Base-by-base conservation (phyloP, 164 flowering plant genomes). In the Aristolochia contorta region DNA sequence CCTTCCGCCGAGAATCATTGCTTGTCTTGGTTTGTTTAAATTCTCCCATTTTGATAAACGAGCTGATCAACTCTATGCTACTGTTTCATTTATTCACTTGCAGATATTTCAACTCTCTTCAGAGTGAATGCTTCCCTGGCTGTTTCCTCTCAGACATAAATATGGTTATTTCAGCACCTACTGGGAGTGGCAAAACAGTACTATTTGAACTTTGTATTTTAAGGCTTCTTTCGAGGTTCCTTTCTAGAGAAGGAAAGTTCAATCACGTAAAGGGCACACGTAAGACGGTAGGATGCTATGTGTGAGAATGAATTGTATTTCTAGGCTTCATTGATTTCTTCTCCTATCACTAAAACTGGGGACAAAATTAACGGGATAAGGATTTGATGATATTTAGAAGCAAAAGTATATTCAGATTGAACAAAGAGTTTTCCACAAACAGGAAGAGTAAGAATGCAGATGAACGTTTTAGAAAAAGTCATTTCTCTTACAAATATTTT, bases 141-240 rank as follows among this genome's bases (percentile, higher is more conserved):
- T 91, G 99, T 78, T 94, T 78, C 68, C 76, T 64, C 63, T 91
- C 93, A 23, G 90, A 91, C 67, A 59, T 71, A 50, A 90, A 94
- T 78, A 88, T 91, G 96, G 96, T 91, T 50, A 75, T 94, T 57
- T 94, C 97, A 46, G 99, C 99, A 57, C 99, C 97, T 49, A 94
- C 99, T 69, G 97, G 97, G 62, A 94, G 99, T 74, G 99, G 99
- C 43, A 94, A 94, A 76, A 94, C 97, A 30, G 97, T 85, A 62
- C 82, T 94, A 33, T 94, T 94, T 75, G 99, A 94, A 82, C 80
- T 94, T 49, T 94, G 97, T 77, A 85, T 94, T 70, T 74, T 94
- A 77, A 85, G 97, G 78, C 87, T 91, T 74, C 91, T 94, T 54
- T 85, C 97, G 6, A 84, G 76, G 78, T 91, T 80, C 71, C 78